Evolutionary conservation across 768 basidiomycete species (phyloP), one percentile per base, ranked within the genome.

Genomic region (Panaeolus papilionaceus): DNA sequence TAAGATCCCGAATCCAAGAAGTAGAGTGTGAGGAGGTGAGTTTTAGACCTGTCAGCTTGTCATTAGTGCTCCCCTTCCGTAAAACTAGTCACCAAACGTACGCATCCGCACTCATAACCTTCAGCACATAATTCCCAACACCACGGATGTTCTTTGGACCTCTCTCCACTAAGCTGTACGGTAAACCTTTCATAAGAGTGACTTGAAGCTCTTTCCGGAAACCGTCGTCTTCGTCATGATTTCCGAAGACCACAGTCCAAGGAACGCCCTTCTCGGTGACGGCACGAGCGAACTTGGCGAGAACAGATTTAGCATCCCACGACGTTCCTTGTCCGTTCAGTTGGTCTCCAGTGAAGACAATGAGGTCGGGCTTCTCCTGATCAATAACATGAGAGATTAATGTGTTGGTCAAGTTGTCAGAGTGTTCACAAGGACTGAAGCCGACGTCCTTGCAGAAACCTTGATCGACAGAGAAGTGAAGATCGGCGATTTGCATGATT

Each of bases 191-290:
- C 87, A 95, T 86, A 71, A 90, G 78, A 68, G 82, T 80, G 67
- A 94, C 74, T 73, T 96, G 94, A 18, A 88, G 84, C 38, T 84
- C 86, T 69, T 90, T 88, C 37, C 79, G 71, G 67, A 71, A 83
- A 71, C 90, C 92, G 62, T 88, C 84, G 68, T 96, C 92, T 51
- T 88, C 86, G 71, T 98, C 97, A 77, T 99, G 97, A 74, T 99
- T 98, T 0, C 97, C 97, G 77, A 98, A 96, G 2, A 98, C 86
- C 0, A 90, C 92, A 3, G 94, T 88, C 96, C 96, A 99, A 0
- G 96, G 93, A 42, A 97, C 91, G 23, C 84, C 78, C 61, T 89
- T 86, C 12, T 90, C 87, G 14, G 91, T 91, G 5, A 93, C 93
- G 0, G 89, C 88, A 38, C 82, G 83, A 0, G 94, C 89, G 73